Evolutionary conservation across 2,329 filamentous ascomycete genomes (phyloP).

Genomic region (Arthrinium puccinioides): DNA sequence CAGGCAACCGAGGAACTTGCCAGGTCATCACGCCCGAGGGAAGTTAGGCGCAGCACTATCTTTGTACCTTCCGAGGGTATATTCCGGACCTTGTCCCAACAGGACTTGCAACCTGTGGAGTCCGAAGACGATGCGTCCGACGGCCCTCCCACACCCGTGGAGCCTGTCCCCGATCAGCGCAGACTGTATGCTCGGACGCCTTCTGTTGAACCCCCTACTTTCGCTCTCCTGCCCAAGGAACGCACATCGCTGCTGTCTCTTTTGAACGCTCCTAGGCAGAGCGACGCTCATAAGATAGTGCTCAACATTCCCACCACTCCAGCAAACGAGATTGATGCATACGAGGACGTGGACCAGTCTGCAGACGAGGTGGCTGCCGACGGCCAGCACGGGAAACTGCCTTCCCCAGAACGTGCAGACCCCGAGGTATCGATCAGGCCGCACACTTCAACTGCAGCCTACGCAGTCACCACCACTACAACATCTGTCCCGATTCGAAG

Average conservation of each 20-base stretch:
- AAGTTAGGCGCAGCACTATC: slow-evolving; percentile 42
- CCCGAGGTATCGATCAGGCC: neutral
- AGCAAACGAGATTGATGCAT: slow-evolving; percentile 14
- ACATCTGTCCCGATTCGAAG: slow-evolving; percentile 46
- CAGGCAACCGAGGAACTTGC: slow-evolving; percentile 14
- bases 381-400: too few relatives aligned
- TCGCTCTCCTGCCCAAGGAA: slow-evolving; percentile 44
- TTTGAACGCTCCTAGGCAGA: slow-evolving; percentile 46
- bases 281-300: slow-evolving; percentile 25
- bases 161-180: slow-evolving; percentile 6
- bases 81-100: slow-evolving; percentile 52
- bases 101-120: slow-evolving; percentile 39
- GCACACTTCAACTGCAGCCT: slow-evolving; percentile 6
- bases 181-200: slow-evolving; percentile 46
- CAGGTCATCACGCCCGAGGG: slow-evolving; percentile 26
- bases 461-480: slow-evolving; percentile 41
- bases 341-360: slow-evolving; percentile 15
- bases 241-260: slow-evolving; percentile 55
- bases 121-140: slow-evolving; percentile 17
- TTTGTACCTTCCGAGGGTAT: slow-evolving; percentile 57
- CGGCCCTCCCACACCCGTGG: slow-evolving; percentile 25
- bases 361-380: neutral
- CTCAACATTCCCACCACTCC: slow-evolving; percentile 36
- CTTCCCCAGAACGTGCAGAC: slow-evolving; percentile 2
- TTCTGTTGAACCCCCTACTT: slow-evolving; percentile 55